Evolutionary conservation across 2,329 filamentous ascomycete species (phyloP).

Genomic region (Penicillium sp.): DNA sequence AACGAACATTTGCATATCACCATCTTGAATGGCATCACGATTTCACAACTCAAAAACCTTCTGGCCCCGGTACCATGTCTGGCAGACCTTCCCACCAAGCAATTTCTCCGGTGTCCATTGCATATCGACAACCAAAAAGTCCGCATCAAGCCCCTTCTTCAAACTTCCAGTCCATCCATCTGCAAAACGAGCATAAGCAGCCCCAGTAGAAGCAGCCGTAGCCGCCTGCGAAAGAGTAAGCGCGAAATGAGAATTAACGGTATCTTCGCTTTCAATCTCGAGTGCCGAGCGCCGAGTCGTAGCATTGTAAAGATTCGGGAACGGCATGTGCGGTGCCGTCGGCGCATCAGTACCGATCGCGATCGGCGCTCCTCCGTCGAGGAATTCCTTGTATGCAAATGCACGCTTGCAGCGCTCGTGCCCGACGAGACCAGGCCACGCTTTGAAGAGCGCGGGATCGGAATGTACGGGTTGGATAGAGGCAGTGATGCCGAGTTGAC

Average conservation of each 20-base stretch:
- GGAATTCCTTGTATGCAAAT: conserved; percentile 55
- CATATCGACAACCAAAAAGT: conserved; percentile 51
- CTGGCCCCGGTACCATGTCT: conserved; percentile 51
- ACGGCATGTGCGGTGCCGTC: conserved; percentile 49
- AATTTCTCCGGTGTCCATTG: conserved; percentile 44
- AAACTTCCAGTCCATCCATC: conserved; percentile 47
- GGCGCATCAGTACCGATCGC: conserved; percentile 54
- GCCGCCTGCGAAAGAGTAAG: conserved; percentile 47
- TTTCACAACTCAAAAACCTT: conserved; percentile 29
- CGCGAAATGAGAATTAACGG: conserved; percentile 48
- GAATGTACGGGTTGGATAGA: conserved; percentile 44
- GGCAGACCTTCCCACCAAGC: conserved; percentile 41
- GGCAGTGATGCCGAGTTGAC: conserved; percentile 48
- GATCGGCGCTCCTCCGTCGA: conserved; percentile 47
- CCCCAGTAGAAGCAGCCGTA: conserved; percentile 47
- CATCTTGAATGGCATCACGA: neutral
- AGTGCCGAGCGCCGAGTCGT: conserved; percentile 51
- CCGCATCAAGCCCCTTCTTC: conserved; percentile 42
- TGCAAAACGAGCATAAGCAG: conserved; percentile 50
- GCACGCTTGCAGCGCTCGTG: conserved; percentile 49
- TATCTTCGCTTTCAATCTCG: conserved; percentile 39
- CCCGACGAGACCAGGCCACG: conserved; percentile 51
- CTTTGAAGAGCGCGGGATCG: conserved; percentile 49
- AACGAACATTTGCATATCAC: too few species aligned
- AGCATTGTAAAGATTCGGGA: conserved; percentile 53